phyloP scores from a whole-genome alignment of 345 rosid genomes.

The Raphanus raphanistrum region DNA sequence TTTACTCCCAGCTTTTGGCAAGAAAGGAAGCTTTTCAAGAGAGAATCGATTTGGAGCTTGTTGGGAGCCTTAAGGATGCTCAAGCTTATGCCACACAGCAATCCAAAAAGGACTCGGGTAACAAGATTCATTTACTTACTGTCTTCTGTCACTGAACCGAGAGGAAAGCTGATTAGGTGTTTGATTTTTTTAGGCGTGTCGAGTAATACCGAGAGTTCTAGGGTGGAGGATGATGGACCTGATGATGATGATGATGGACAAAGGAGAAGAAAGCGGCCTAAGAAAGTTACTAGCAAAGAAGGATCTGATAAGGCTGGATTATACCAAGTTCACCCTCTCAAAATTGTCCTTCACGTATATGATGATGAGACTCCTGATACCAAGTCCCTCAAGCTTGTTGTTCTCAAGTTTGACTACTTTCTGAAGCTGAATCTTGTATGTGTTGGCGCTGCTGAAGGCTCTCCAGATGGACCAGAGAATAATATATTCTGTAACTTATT shows the following conservation, averaged over 20 bases:
- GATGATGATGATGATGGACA: constrained; percentile 96
- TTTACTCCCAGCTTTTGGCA: constrained; percentile 81
- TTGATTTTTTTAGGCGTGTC: constrained; percentile 50
- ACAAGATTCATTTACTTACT: background rate
- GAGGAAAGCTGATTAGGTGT: constrained; percentile 16
- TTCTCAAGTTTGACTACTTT: constrained; percentile 81
- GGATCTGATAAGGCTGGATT: constrained; percentile 65
- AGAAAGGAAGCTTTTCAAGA: constrained; percentile 94
- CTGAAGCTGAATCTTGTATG: constrained; percentile 78
- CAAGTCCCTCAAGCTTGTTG: constrained; percentile 62
- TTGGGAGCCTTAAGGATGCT: constrained; percentile 89
- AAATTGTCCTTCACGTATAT: constrained; percentile 61
- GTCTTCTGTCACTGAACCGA: background rate
- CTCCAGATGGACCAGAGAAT: constrained; percentile 63
- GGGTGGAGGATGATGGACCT: constrained; percentile 77
- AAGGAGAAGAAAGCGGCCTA: constrained; percentile 88
- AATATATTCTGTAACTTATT: constrained; percentile 89
- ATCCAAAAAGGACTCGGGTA: constrained; percentile 74
- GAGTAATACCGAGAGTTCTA: constrained; percentile 57
- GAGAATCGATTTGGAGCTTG: constrained; percentile 67
- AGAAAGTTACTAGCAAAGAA: constrained; percentile 54
- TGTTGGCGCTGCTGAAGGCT: constrained; percentile 70
- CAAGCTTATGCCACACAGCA: constrained; percentile 78
- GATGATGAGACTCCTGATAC: constrained; percentile 71
- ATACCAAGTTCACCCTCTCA: constrained; percentile 79